These are phyloP conservation scores for Vanilla planifolia DNA, from an alignment of 106 monocot genomes.

Conservation along the genomic window DNA sequence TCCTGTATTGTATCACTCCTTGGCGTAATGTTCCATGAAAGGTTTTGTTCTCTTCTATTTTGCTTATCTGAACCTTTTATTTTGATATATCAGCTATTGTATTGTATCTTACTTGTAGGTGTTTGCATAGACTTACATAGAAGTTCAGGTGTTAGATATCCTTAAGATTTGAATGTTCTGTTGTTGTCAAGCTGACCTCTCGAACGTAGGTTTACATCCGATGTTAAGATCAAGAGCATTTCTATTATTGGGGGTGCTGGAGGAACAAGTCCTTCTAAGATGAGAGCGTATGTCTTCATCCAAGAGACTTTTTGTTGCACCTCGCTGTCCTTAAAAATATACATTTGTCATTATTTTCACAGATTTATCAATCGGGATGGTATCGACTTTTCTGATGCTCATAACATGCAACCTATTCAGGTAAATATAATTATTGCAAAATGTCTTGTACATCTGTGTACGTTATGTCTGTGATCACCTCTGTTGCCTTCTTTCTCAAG, in stretches of 20 bases:
- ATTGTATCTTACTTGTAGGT: neutral
- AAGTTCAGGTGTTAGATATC: neutral
- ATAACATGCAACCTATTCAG: slow-evolving; percentile 91
- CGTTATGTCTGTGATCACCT: no score
- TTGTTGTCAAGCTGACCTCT: neutral
- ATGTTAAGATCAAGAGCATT: slow-evolving; percentile 98
- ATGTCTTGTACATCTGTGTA: neutral
- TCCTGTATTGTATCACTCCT: no score
- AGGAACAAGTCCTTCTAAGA: slow-evolving; percentile 94
- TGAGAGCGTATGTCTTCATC: slow-evolving; percentile 74
- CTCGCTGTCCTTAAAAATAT: neutral
- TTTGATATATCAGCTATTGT: neutral
- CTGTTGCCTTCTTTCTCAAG: slow-evolving; percentile 31
- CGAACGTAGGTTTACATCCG: slow-evolving; percentile 72
- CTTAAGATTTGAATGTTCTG: neutral
- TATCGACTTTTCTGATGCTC: slow-evolving; percentile 98
- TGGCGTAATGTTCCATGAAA: no score
- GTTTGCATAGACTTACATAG: neutral
- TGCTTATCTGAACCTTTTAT: neutral
- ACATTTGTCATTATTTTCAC: slow-evolving; percentile 5
- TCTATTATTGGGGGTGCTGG: slow-evolving; percentile 90
- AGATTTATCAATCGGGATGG: slow-evolving; percentile 94
- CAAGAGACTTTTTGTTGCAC: slow-evolving; percentile 1
- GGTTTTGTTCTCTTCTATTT: neutral
- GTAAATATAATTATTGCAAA: slow-evolving; percentile 22